Evolutionary conservation across 352 stramenopile genomes (phyloP), one percentile per base, ranked within the genome.

Genomic region (Phytopythium boreale): DNA sequence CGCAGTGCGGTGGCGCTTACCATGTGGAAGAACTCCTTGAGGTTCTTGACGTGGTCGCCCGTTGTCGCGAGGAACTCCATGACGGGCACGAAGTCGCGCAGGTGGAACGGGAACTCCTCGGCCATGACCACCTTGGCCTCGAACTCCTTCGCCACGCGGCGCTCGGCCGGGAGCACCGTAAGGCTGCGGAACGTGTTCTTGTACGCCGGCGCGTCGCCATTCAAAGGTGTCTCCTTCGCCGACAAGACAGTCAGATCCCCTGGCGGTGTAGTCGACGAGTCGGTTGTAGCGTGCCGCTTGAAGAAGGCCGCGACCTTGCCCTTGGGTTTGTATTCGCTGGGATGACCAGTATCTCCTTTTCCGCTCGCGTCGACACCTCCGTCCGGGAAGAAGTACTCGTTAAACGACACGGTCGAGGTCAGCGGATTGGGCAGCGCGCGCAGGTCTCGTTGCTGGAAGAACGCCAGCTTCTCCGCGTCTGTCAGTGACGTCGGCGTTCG

Each of bases 21-120:
- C 86, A 94, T 87, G 20, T 83, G 77, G 56, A 94, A 94, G 66
- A 94, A 94, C 57, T 90, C 83, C n/a, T 88, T 75, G 27, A 94
- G 69, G 47, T 89, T 90, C 60, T 92, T 80, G 56, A 91, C 76
- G 50, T 92, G 82, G 20, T 92, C 85, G 15, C 82, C 80, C 0
- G 83, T 90, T 58, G 79, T 87, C 10, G 85, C 89, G 27, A 94
- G 68, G 39, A 94, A 92, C 66, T 89, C 74, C 53, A 92, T 88
- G 36, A 94, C 79, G 9, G 83, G 83, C 0, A 92, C 44, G 44
- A 94, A 94, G 59, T 94, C 83, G 19, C 64, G 64, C 34, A 85
- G 69, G 27, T 88, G 69, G 58, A 94, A 85, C n/a, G 83, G 83
- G 44, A 94, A 94, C 11, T 63, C 79, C 57, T 92, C 74, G 1